Base-by-base conservation (phyloP, 2,329 filamentous ascomycete species). In the Arthrobotrys pseudoclavata region DNA sequence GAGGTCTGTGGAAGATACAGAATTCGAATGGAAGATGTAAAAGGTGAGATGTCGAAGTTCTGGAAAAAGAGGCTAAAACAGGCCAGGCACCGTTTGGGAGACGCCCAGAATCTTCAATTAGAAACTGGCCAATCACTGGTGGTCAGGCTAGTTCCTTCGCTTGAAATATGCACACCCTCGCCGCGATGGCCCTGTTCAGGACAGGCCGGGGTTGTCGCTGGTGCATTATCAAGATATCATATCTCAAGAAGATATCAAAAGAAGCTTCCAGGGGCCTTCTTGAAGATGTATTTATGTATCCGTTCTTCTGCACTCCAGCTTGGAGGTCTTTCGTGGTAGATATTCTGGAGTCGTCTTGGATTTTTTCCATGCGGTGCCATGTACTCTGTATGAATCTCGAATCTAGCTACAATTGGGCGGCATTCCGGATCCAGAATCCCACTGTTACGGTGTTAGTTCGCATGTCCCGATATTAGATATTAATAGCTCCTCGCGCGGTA, bases 121-220 rank as follows among this genome's bases (percentile, higher is more conserved):
- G 22, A 10, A 48, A 37, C 45, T 47, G 48, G 57, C 68, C 68
- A 70, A 70, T 70, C 45, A 61, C 15, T 31, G 66, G n/a, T 12
- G 4, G 18, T 13, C 47, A n/a, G n/a, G 34, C 31, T 22, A 20
- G n/a, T 31, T 37, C 37, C 45, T 24, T 61, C 53, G 53, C 67
- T 70, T 70, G 67, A 70, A 70, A 70, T 55, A 70, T 69, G 53
- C 66, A 61, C 66, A 69, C 18, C 52, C 53, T 61, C 52, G 52
- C 66, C 42, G 66, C 42, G 15, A 13, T 60, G 55, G 34, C 55
- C n/a, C 55, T 60, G 55, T 42, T 42, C 55, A 57, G 34, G 34
- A 60, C 34, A 37, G 55, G 15, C 55, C 55, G 12, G 55, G 55
- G 55, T 57, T 20, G 15, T 22, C 29, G 2, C 29, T 37, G n/a